phyloP scores from a whole-genome alignment of 192 early-diverging fungal species.

The Coemansia sp. region DNA sequence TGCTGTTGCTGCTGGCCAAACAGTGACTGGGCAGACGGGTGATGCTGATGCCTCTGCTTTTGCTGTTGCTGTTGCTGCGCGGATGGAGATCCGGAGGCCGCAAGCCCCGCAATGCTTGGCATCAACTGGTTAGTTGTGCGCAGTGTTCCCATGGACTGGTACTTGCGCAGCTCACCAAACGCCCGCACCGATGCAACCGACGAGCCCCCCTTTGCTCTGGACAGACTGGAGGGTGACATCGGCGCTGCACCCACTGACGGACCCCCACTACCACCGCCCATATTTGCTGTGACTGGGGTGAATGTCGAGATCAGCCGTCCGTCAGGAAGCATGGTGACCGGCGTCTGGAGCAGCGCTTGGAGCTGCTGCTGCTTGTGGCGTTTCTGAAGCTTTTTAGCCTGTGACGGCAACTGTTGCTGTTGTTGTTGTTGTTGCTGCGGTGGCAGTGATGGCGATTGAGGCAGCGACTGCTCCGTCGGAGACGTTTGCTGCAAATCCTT shows the following conservation, averaged over 20 bases:
- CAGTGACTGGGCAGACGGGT: neutral
- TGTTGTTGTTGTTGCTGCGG: conserved; percentile 6
- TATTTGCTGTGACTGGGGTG: conserved; percentile 22
- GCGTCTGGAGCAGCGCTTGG: conserved; percentile 28
- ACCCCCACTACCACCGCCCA: neutral
- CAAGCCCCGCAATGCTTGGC: neutral
- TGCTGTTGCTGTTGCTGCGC: neutral
- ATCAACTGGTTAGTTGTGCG: conserved; percentile 11
- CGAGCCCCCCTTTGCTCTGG: neutral
- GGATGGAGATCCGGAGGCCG: neutral
- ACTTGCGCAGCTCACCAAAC: conserved; percentile 36
- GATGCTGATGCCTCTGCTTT: neutral
- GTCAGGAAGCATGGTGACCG: conserved; percentile 40
- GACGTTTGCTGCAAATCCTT: neutral
- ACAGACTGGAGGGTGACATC: neutral
- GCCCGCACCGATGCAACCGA: neutral
- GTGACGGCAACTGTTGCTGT: neutral
- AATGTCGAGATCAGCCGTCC: conserved; percentile 39
- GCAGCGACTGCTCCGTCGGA: neutral
- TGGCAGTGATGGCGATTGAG: neutral
- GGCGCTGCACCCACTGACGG: neutral
- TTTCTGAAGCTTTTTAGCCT: conserved; percentile 1
- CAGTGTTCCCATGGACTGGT: conserved; percentile 50
- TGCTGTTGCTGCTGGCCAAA: no score
- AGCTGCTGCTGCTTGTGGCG: conserved; percentile 13